Evolutionary conservation across 208 protist species (phyloP), one percentile per base, ranked within the genome.

Genomic region (Leptomonas seymouri): DNA sequence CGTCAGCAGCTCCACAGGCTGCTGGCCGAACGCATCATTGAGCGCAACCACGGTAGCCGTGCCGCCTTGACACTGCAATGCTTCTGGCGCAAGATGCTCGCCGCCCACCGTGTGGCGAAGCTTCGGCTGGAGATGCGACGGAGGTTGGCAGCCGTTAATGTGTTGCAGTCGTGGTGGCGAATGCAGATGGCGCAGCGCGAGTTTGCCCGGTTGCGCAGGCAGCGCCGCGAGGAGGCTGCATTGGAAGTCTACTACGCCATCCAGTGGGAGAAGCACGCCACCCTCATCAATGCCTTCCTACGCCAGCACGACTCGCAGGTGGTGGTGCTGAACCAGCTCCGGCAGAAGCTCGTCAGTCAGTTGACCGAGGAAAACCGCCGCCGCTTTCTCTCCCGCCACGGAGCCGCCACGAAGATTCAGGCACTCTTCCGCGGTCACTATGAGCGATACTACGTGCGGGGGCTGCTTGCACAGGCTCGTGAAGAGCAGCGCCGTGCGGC

Each of bases 1-100:
- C 78, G 82, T 9, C 44, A 54, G 30, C 61, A 57, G n/a, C 71
- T 95, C 25, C 70, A 73, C 27, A n/a, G 57, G 20, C 76, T 81
- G 42, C 56, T 93, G 42, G 41, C 46, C 39, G 30, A 62, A 36
- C 84, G 88, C 51, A 67, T 71, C 15, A 55, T 21, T 4, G 51
- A 66, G 42, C 80, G 81, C n/a, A 27, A 71, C 54, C 55, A 68
- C 21, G 67, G 75, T 15, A 45, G 59, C 20, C 25, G 60, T 23
- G 87, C 90, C n/a, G 88, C 82, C 5, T 54, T 94, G 41, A 67
- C 48, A 39, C 66, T 97, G 41, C 92, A 97, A 80, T 91, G 87
- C 72, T 92, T 93, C 77, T 97, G 92, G 92, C 81, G 92, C 31
- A 90, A 83, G 73, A 84, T 87, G 74, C 56, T 74, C 60, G 92